These are phyloP conservation scores for Anthracocystis setariae DNA, from an alignment of 1,284 basidiomycete species.

Conservation along the genomic window DNA sequence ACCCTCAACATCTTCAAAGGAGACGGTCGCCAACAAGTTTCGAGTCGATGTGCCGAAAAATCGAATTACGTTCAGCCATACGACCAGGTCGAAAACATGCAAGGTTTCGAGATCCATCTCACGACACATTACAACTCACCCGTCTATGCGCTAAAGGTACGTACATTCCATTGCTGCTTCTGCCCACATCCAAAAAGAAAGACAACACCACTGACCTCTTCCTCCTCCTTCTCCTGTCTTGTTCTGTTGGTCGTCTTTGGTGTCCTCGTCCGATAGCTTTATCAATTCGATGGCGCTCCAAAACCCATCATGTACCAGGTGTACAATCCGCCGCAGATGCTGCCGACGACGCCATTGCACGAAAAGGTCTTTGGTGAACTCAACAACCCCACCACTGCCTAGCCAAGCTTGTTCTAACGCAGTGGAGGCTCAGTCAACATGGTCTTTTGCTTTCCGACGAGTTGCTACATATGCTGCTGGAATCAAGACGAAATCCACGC, in stretches of 20 bases:
- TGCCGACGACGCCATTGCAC: slow-evolving; percentile 59
- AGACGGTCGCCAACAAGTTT: slow-evolving; percentile 54
- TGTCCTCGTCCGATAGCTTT: slow-evolving; percentile 1
- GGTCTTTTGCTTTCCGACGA: too few relatives aligned
- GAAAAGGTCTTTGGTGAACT: slow-evolving; percentile 44
- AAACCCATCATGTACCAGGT: slow-evolving; percentile 54
- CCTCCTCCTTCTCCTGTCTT: too few relatives aligned
- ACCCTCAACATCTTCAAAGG: slow-evolving; percentile 52
- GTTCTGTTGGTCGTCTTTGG: too few relatives aligned
- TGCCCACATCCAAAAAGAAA: too few relatives aligned
- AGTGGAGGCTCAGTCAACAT: neutral
- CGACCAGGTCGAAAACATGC: slow-evolving; percentile 50
- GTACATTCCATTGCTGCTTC: neutral
- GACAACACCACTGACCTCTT: neutral
- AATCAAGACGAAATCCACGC: too few relatives aligned
- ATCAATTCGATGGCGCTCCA: slow-evolving; percentile 50
- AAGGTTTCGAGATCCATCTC: slow-evolving; percentile 49
- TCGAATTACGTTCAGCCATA: slow-evolving; percentile 52
- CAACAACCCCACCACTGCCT: slow-evolving; percentile 10
- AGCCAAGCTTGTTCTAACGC: neutral
- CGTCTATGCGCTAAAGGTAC: slow-evolving; percentile 40
- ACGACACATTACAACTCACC: slow-evolving; percentile 33
- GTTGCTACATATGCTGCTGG: too few relatives aligned
- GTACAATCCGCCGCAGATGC: slow-evolving; percentile 60
- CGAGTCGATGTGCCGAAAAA: slow-evolving; percentile 36